phyloP scores from a whole-genome alignment of 1,284 basidiomycete species.

The Tylopilus orsonianus region DNA sequence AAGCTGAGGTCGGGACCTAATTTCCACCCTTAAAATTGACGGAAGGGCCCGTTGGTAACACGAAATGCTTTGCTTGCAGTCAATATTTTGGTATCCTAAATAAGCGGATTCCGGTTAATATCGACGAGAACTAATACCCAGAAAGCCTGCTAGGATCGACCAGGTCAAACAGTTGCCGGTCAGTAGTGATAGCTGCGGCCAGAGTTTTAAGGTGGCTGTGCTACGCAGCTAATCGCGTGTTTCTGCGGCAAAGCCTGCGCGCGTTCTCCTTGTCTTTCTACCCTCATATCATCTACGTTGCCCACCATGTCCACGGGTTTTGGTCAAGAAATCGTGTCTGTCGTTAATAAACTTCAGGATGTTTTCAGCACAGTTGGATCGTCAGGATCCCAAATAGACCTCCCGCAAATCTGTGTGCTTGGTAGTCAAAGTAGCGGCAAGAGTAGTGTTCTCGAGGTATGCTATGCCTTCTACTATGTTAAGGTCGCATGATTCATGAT shows the following conservation, averaged over 20 bases:
- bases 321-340: conserved; percentile 72
- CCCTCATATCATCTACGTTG: conserved; percentile 17
- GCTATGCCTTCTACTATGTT: conserved; percentile 19
- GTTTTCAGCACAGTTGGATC: conserved; percentile 82
- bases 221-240: conserved; percentile 28
- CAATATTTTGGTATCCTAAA: conserved; percentile 1
- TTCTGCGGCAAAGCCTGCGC: conserved; percentile 11
- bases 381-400: conserved; percentile 73
- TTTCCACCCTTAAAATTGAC: conserved; percentile 3
- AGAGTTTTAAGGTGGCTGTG: conserved; percentile 26
- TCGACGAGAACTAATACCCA: neutral
- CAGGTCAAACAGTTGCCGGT: neutral
- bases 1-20: too few species aligned
- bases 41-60: conserved; percentile 12
- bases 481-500: conserved; percentile 1
- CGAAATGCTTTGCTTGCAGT: too few species aligned
- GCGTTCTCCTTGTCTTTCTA: conserved; percentile 15
- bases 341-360: conserved; percentile 84
- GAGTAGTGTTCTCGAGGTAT: conserved; percentile 83
- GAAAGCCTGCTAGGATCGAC: neutral
- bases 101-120: conserved; percentile 2
- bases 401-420: conserved; percentile 84
- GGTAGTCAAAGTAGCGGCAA: conserved; percentile 87
- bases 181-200: too few species aligned
- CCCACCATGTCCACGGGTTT: conserved; percentile 60